Conservation (phyloP, 768 basidiomycete species). For the Pulveroboletus ravenelii region DNA sequence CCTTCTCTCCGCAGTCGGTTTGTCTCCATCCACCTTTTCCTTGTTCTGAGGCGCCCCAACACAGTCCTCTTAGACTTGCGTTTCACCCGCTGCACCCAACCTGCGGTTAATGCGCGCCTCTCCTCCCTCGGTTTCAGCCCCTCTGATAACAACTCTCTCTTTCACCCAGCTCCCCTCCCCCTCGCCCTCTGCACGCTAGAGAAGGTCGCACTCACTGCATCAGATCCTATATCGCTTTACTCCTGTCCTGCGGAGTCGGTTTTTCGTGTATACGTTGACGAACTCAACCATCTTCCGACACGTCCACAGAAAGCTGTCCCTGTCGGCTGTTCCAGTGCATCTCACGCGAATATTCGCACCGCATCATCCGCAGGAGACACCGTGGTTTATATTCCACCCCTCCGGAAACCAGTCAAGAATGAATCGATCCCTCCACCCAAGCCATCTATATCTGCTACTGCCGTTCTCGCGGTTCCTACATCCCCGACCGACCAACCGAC, state of each 20-base stretch:
- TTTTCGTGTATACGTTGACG: slow-evolving; percentile 26
- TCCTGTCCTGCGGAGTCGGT: slow-evolving; percentile 23
- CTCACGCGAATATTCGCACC: slow-evolving; percentile 1
- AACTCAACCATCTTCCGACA: slow-evolving; percentile 7
- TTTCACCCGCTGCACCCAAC: slow-evolving; percentile 40
- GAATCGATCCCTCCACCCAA: not conserved
- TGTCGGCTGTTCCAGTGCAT: not conserved
- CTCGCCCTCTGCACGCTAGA: slow-evolving; percentile 33
- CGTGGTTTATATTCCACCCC: slow-evolving; percentile 19
- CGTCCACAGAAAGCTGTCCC: not conserved
- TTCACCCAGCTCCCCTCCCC: slow-evolving; percentile 40
- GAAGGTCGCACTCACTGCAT: slow-evolving; percentile 10
- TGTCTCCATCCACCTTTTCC: slow-evolving; percentile 18
- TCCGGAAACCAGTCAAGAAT: slow-evolving; percentile 2
- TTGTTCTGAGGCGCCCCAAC: slow-evolving; percentile 1
- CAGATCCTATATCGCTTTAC: slow-evolving; percentile 22
- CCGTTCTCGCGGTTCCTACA: not conserved
- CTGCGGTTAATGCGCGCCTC: slow-evolving; percentile 14
- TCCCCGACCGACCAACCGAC: not conserved
- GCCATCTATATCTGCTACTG: not conserved
- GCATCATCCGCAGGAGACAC: slow-evolving; percentile 8
- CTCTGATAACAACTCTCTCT: slow-evolving; percentile 29
- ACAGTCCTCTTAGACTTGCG: slow-evolving; percentile 39
- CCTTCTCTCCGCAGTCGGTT: slow-evolving; percentile 59
- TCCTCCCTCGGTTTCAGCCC: slow-evolving; percentile 26